Evolutionary conservation across 192 early-diverging fungal genomes (phyloP), one percentile per base, ranked within the genome.

Genomic region (Phycomyces blakesleeanus): DNA sequence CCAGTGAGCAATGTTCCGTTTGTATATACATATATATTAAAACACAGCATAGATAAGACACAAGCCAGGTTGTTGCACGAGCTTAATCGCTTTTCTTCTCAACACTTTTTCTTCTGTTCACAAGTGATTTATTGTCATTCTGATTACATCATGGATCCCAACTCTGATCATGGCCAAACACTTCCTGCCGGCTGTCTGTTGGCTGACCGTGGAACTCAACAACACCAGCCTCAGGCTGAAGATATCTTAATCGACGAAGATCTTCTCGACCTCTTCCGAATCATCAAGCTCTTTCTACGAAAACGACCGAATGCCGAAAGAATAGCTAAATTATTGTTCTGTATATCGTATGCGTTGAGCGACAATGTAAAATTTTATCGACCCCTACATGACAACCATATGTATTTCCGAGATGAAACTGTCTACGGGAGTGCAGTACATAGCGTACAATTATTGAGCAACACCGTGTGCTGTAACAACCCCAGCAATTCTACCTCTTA

Each of bases 231-330:
- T 0, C 63, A 62, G 18, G 67, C 63, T n/a, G 73, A 75, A 51
- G 73, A 75, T 51, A 75, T 75, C 42, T 47, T 75, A 25, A 61
- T 34, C n/a, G 73, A 75, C 47, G 68, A 75, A 50, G 73, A 75
- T 20, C 39, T 75, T 22, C 55, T 75, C 1, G 73, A 69, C 41
- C 52, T 75, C 4, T 75, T 75, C 41, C 58, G 64, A 20, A 59
- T 66, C 25, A 50, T 69, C 38, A 69, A 75, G 50, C 64, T 61
- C 42, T 29, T 70, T 24, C 29, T 69, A 9, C 58, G 68, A 1
- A 69, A 70, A 51, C 59, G 61, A 10, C 73, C 68, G 3, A 54
- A 62, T 63, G 40, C 68, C 0, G 73, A 75, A 5, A 56, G 60
- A 44, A 25, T 75, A 26, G 64, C 73, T 0, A 69, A 75, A 54